Evolutionary conservation across 306 rosid genomes (phyloP), one percentile per base, ranked within the genome.

Genomic region (Hippophae gyantsensis): DNA sequence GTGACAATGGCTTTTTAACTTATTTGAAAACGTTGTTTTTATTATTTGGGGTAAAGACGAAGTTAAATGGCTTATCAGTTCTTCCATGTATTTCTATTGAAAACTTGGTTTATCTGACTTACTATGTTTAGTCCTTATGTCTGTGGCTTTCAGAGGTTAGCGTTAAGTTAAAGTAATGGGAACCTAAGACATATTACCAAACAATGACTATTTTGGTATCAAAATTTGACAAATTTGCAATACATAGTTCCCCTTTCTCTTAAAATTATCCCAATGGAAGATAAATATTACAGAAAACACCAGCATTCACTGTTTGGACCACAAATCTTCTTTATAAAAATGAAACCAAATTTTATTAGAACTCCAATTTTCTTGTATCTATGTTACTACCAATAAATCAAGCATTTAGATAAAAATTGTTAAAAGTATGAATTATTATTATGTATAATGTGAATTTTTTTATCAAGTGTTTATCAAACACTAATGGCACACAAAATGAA

Each of bases 21-120:
- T 74, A 74, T 68, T 75, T 67, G 73, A 77, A 64, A 70, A 58
- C 32, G 48, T 48, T 76, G 72, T 74, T 65, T 52, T 64, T 52
- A 64, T 76, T 68, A 95, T 86, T 92, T 6, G 81, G 87, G 90
- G 83, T 78, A 63, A 83, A 92, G 96, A 70, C 81, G 69, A 85
- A 82, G 90, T 74, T 68, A 74, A 68, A 77, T 7, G 10, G 63
- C 13, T 42, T 54, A 38, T 54, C 13, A 58, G 27, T 71, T 67
- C 80, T 47, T 69, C 74, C 76, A 55, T 65, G 61, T 51, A 13
- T 44, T 14, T 12, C 42, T 61, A 61, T 47, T 25, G 13, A 25
- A 70, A 14, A 26, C 14, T 50, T 56, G 13, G 59, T 65, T 65
- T 54, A 53, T 41, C 53, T 78, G 54, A 58, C 61, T 59, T 14